These are phyloP conservation scores for Penicillium sp. DNA, from an alignment of 2,329 filamentous ascomycete species.

Conservation along the genomic window DNA sequence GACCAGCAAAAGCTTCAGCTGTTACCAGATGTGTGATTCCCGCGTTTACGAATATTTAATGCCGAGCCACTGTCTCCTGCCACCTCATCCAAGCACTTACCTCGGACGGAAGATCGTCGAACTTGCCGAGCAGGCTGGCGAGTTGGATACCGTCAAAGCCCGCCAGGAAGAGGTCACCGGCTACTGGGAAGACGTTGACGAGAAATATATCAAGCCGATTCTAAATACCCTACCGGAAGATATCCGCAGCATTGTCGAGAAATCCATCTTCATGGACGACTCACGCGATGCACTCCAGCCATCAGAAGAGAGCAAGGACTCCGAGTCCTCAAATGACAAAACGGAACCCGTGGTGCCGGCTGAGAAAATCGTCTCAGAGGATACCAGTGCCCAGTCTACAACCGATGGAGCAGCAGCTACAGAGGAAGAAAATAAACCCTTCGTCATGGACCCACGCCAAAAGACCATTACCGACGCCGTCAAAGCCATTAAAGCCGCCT, in stretches of 20 bases:
- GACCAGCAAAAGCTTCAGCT: slow-evolving; percentile 87
- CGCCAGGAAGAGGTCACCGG: slow-evolving; percentile 72
- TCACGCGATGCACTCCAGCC: slow-evolving; percentile 25
- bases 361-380: not conserved
- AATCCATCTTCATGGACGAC: slow-evolving; percentile 40
- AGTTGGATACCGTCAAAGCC: slow-evolving; percentile 63
- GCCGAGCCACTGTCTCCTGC: slow-evolving; percentile 86
- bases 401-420: slow-evolving; percentile 7
- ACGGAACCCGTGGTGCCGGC: slow-evolving; percentile 12
- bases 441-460: slow-evolving; percentile 28
- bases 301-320: slow-evolving; percentile 15
- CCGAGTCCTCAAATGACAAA: slow-evolving; percentile 13
- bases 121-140: slow-evolving; percentile 67
- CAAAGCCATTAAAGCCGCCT: slow-evolving; percentile 73
- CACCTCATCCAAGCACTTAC: slow-evolving; percentile 83
- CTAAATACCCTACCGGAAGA: slow-evolving; percentile 46
- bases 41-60: slow-evolving; percentile 97
- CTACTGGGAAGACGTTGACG: slow-evolving; percentile 81
- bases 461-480: slow-evolving; percentile 61
- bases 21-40: slow-evolving; percentile 91
- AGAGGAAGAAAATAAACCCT: slow-evolving; percentile 17
- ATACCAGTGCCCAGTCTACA: slow-evolving; percentile 11
- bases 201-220: slow-evolving; percentile 71
- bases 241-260: slow-evolving; percentile 40
- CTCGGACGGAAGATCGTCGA: slow-evolving; percentile 80